phyloP scores from a whole-genome alignment of 116 monocot genomes.

The Cymodocea nodosa region DNA sequence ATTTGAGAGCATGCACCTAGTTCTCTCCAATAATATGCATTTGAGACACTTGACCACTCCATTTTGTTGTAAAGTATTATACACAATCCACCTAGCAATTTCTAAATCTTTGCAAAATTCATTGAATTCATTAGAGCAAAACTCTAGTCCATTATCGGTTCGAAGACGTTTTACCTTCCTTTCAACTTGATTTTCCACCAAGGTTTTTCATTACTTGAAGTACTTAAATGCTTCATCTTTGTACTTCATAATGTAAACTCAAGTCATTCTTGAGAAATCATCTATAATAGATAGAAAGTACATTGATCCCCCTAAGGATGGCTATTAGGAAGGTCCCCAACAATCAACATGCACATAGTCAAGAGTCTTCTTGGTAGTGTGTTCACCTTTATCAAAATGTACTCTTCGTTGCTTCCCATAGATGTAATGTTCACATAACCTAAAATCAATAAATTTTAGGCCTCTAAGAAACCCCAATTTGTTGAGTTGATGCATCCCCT shows the following conservation, averaged over 20 bases:
- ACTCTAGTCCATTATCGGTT: too few relatives aligned
- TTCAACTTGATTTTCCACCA: background rate
- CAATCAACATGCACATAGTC: background rate
- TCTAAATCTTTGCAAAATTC: too few relatives aligned
- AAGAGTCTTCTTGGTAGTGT: background rate
- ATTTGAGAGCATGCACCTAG: too few relatives aligned
- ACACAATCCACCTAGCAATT: too few relatives aligned
- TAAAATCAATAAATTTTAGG: background rate
- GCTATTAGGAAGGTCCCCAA: background rate
- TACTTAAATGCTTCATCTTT: background rate
- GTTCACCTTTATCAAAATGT: background rate
- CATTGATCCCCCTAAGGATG: background rate
- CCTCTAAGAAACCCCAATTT: background rate
- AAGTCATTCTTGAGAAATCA: too few relatives aligned
- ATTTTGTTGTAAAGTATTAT: too few relatives aligned
- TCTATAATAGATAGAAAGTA: background rate
- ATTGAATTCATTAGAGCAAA: too few relatives aligned
- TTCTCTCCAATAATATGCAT: too few relatives aligned
- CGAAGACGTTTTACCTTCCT: background rate
- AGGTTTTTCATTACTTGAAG: background rate
- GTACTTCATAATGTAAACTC: background rate
- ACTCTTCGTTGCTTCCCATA: background rate
- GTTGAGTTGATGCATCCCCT: too few relatives aligned
- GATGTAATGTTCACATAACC: background rate
- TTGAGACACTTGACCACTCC: too few relatives aligned